A percentile compares a stretch with the other conserved stretches of the same genome.
These are phyloP conservation scores for Lactuca sativa DNA, from an alignment of 129 eudicot species.

Conservation along the genomic window DNA sequence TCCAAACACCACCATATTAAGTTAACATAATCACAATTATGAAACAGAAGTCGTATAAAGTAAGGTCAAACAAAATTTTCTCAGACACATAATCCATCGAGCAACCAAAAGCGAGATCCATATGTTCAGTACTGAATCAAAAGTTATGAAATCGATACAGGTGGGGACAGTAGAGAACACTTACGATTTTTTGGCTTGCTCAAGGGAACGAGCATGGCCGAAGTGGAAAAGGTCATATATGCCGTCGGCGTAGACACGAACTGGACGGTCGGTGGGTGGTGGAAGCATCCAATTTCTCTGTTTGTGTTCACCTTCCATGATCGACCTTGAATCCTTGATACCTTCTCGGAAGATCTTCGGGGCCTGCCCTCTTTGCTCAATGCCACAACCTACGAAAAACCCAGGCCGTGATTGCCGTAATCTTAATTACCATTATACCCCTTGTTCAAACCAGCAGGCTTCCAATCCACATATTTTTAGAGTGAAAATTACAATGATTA, in stretches of 20 bases:
- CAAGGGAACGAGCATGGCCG: constrained; percentile 50
- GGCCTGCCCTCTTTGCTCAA: neutral
- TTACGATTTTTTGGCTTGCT: constrained; percentile 49
- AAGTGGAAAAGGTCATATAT: constrained; percentile 49
- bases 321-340: neutral
- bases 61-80: constrained; percentile 4
- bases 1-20: constrained; percentile 1
- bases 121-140: constrained; percentile 2
- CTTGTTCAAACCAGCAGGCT: neutral
- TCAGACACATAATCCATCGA: constrained; percentile 12
- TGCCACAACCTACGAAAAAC: constrained; percentile 5
- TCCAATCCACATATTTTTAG: constrained; percentile 3
- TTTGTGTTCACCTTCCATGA: constrained; percentile 29
- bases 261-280: constrained; percentile 45
- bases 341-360: neutral
- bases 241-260: constrained; percentile 51
- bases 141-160: neutral
- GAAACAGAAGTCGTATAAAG: constrained; percentile 13
- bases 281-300: constrained; percentile 32
- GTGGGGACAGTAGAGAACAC: neutral
- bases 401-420: constrained; percentile 10
- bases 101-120: constrained; percentile 1
- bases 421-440: constrained; percentile 10
- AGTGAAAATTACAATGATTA: too few species aligned
- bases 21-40: neutral